Conservation (phyloP, 1,284 basidiomycete genomes). For the Pisolithus thermaeus region DNA sequence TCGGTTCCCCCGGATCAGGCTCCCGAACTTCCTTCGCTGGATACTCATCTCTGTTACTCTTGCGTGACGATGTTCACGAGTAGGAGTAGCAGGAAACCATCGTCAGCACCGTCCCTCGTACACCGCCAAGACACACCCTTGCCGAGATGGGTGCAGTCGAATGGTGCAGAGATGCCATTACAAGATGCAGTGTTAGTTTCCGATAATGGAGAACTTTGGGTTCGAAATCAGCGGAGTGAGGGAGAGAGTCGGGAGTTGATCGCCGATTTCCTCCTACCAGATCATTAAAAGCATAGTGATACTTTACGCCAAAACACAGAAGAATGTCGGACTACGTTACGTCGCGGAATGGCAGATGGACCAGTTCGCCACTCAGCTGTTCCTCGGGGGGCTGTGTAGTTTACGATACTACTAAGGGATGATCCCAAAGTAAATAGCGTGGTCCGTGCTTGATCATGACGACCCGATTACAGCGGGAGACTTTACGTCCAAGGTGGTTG, state of each 20-base stretch:
- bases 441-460: no score
- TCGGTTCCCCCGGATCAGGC: slow-evolving; percentile 11
- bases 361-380: no score
- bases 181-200: neutral
- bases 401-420: no score
- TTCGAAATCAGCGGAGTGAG: slow-evolving; percentile 17
- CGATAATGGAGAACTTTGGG: slow-evolving; percentile 18
- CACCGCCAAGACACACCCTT: slow-evolving; percentile 16
- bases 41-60: slow-evolving; percentile 61
- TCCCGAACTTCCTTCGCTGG: slow-evolving; percentile 32
- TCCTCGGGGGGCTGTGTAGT: no score
- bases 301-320: no score
- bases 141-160: slow-evolving; percentile 33
- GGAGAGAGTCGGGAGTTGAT: slow-evolving; percentile 29
- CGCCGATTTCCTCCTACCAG: slow-evolving; percentile 31
- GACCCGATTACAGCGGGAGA: no score
- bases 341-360: no score
- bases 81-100: slow-evolving; percentile 43
- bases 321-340: no score
- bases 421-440: no score
- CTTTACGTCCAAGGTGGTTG: no score
- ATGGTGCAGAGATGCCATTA: slow-evolving; percentile 4
- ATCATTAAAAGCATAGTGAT: neutral
- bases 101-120: slow-evolving; percentile 1
- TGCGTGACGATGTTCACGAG: slow-evolving; percentile 71